Conservation (phyloP, 2,329 filamentous ascomycete species). For the Fusarium heterosporum region DNA sequence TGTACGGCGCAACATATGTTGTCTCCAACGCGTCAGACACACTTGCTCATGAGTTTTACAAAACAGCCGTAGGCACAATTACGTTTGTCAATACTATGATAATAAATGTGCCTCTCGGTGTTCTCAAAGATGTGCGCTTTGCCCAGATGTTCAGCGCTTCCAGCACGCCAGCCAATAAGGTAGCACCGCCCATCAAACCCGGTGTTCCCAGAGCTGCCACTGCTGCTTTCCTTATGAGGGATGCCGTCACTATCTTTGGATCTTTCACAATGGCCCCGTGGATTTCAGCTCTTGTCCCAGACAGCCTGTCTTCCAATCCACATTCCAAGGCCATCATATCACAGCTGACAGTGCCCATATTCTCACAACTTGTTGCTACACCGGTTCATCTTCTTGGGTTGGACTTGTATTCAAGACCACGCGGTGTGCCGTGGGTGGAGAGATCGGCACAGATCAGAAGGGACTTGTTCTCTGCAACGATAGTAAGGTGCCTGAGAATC, state of each 20-base stretch:
- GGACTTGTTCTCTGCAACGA: slow-evolving; percentile 45
- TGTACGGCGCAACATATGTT: slow-evolving; percentile 49
- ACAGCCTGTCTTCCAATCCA: slow-evolving; percentile 38
- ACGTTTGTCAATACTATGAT: slow-evolving; percentile 47
- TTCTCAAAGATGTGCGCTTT: slow-evolving; percentile 50
- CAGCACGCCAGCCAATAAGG: background rate
- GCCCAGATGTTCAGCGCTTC: slow-evolving; percentile 47
- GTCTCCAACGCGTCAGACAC: slow-evolving; percentile 48
- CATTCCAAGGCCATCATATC: slow-evolving; percentile 47
- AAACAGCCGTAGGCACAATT: slow-evolving; percentile 43
- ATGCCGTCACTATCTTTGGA: slow-evolving; percentile 50
- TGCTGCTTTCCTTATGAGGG: slow-evolving; percentile 46
- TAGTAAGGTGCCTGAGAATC: slow-evolving; percentile 47
- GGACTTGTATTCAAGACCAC: slow-evolving; percentile 37
- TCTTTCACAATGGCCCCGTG: slow-evolving; percentile 48
- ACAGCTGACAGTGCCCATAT: slow-evolving; percentile 48
- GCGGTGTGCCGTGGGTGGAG: slow-evolving; percentile 25
- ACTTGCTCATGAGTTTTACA: slow-evolving; percentile 40
- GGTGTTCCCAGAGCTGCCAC: slow-evolving; percentile 43
- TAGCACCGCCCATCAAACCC: slow-evolving; percentile 12
- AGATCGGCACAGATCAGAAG: slow-evolving; percentile 39
- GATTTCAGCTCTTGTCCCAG: slow-evolving; percentile 45
- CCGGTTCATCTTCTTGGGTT: slow-evolving; percentile 48
- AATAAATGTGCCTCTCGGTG: slow-evolving; percentile 50
- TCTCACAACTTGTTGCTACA: slow-evolving; percentile 49